Percentiles rank a stretch among this genome's conserved stretches.
Conservation (phyloP, 345 rosid species). For the Syzygium oleosum region DNA sequence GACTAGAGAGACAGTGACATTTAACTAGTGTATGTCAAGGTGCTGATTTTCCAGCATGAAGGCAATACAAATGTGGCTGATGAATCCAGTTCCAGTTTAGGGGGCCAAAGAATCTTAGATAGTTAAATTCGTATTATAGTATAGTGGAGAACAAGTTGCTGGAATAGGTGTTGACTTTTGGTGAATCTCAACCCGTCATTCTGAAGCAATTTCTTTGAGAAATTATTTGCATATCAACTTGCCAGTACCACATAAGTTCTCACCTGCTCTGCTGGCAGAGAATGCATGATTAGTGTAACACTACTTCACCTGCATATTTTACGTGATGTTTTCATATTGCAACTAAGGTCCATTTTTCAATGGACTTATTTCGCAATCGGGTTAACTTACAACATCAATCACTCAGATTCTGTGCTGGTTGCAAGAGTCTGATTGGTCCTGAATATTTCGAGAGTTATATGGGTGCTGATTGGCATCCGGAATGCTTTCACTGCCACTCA, state of each 20-base stretch:
- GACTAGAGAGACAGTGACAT: neutral
- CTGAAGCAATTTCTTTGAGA: neutral
- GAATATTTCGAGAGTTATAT: constrained; percentile 18
- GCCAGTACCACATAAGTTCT: neutral
- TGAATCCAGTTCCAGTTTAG: neutral
- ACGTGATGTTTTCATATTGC: neutral
- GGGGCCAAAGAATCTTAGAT: neutral
- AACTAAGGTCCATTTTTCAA: neutral
- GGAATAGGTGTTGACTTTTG: neutral
- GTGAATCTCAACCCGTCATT: neutral
- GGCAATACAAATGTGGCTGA: neutral
- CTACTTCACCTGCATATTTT: neutral
- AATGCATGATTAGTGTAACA: neutral
- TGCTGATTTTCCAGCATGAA: neutral
- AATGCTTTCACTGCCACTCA: constrained; percentile 26
- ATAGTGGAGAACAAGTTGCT: neutral
- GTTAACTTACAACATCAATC: neutral
- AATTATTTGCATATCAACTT: neutral
- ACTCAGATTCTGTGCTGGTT: constrained; percentile 30
- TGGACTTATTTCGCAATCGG: neutral
- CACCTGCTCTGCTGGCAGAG: neutral
- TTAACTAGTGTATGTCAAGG: neutral
- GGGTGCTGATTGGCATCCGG: constrained; percentile 34
- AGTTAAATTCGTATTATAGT: neutral
- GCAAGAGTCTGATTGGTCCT: constrained; percentile 23